phyloP scores from a whole-genome alignment of 768 basidiomycete genomes.

The Leccinum olivaceopallidum region DNA sequence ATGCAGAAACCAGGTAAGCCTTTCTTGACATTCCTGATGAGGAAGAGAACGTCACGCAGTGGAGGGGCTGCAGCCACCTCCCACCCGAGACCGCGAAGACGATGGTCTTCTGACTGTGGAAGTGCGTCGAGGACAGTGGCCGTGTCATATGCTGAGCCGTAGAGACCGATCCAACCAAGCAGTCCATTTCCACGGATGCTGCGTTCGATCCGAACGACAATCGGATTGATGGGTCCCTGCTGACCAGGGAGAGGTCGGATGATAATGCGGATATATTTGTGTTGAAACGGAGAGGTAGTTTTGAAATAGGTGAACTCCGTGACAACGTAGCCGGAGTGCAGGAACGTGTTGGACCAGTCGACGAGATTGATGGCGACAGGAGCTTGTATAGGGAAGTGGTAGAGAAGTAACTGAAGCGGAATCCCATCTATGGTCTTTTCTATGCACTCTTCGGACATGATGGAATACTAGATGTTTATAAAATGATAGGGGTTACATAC shows the following conservation, averaged over 20 bases:
- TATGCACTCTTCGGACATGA: not conserved
- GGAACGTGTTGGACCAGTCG: not conserved
- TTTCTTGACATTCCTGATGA: fast-evolving
- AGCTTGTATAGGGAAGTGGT: not conserved
- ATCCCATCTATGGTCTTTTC: not conserved
- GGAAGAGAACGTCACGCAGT: not conserved
- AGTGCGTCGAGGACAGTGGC: not conserved
- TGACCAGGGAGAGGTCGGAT: not conserved
- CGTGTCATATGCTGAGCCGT: not conserved
- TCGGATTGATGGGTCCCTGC: not conserved
- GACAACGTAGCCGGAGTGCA: not conserved
- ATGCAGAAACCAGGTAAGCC: not conserved
- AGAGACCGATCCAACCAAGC: not conserved
- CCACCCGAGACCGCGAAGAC: not conserved
- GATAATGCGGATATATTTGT: not conserved
- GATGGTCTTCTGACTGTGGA: not conserved
- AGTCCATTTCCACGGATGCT: not conserved
- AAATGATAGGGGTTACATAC: not conserved
- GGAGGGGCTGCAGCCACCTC: not conserved
- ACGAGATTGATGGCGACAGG: not conserved
- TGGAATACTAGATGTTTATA: not conserved
- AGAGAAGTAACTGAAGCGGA: not conserved
- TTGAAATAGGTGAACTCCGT: not conserved
- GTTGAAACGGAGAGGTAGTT: not conserved
- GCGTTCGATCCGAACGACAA: not conserved